Conservation (phyloP, 1,284 basidiomycete genomes). For the Afroboletus lepidellus region DNA sequence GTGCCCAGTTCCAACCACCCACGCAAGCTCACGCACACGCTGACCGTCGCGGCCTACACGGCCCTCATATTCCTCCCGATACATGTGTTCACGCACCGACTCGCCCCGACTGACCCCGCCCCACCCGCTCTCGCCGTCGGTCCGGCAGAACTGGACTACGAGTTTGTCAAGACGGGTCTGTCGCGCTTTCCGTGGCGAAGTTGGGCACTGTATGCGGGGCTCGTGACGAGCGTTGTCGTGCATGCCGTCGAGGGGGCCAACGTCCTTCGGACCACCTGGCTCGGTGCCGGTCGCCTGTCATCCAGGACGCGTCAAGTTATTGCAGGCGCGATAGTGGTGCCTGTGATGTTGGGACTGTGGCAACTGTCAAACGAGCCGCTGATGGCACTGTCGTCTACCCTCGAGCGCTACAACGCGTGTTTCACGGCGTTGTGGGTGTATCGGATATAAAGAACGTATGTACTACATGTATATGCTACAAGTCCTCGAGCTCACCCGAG, state of each 20-base stretch:
- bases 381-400: slow-evolving; percentile 52
- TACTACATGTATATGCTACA: background rate
- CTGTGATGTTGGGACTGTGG: slow-evolving; percentile 55
- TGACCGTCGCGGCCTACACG: slow-evolving; percentile 58
- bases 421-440: slow-evolving; percentile 29
- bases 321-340: slow-evolving; percentile 39
- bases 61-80: slow-evolving; percentile 55
- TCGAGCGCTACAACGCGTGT: slow-evolving; percentile 40
- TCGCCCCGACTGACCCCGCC: slow-evolving; percentile 38
- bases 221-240: slow-evolving; percentile 50
- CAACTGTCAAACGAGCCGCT: slow-evolving; percentile 54
- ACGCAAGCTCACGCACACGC: slow-evolving; percentile 44
- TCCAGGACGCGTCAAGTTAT: slow-evolving; percentile 33
- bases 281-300: slow-evolving; percentile 16
- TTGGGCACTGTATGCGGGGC: slow-evolving; percentile 57
- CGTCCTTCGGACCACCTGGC: slow-evolving; percentile 48
- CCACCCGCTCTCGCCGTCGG: slow-evolving; percentile 57
- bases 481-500: background rate
- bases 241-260: slow-evolving; percentile 59
- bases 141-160: slow-evolving; percentile 70
- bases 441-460: slow-evolving; percentile 9
- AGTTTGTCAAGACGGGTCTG: slow-evolving; percentile 69
- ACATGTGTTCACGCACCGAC: slow-evolving; percentile 62
- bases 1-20: slow-evolving; percentile 33
- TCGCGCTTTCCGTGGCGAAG: slow-evolving; percentile 57